phyloP scores from a whole-genome alignment of 306 rosid species.

The Hippophae tibetana region DNA sequence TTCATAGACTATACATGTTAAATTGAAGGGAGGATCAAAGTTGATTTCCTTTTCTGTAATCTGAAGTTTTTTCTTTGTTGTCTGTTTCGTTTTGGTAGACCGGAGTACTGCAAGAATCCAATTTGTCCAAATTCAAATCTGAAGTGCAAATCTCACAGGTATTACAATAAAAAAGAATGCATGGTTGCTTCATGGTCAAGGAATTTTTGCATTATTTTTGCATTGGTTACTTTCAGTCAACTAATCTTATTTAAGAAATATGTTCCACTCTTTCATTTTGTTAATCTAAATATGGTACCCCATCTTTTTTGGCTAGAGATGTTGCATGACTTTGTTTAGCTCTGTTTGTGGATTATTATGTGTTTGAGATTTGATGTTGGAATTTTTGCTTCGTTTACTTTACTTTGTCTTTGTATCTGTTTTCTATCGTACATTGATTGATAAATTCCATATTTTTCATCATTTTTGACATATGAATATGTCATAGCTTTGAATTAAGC shows the following conservation, averaged over 20 bases:
- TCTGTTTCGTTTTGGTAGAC: constrained; percentile 20
- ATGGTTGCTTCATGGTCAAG: neutral
- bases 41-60: neutral
- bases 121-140: constrained; percentile 43
- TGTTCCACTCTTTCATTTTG: no score
- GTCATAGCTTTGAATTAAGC: no score
- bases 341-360: neutral
- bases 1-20: neutral
- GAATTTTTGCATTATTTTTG: neutral
- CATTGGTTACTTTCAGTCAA: neutral
- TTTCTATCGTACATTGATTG: no score
- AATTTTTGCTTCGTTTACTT: neutral
- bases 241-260: no score
- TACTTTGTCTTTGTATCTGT: no score
- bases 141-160: constrained; percentile 56
- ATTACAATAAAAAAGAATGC: neutral
- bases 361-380: neutral
- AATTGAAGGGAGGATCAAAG: no score
- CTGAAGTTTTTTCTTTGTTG: no score
- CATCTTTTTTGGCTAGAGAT: no score
- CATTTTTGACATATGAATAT: no score
- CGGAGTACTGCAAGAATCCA: constrained; percentile 36
- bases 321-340: no score
- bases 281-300: no score
- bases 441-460: no score